Evolutionary conservation across 225 moss, liverwort and hornwort genomes (phyloP).

Genomic region (Thuidium tamariscinum): DNA sequence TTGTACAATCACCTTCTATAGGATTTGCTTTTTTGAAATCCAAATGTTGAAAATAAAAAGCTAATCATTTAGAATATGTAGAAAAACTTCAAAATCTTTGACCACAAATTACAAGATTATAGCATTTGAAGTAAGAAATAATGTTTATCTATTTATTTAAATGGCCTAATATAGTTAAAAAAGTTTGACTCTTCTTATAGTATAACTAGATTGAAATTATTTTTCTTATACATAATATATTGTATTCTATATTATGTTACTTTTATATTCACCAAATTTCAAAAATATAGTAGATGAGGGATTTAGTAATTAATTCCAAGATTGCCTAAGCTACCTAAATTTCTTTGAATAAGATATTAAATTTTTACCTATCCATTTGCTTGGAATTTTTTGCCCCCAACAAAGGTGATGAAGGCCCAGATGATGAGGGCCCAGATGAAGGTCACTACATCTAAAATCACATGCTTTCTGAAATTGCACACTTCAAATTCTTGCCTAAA

Average conservation of each 20-base stretch:
- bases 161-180: background rate
- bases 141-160: background rate
- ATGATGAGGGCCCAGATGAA: too few relatives aligned
- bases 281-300: background rate
- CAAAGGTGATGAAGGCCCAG: too few relatives aligned
- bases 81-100: background rate
- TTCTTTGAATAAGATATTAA: too few relatives aligned
- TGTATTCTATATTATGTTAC: background rate
- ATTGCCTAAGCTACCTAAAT: background rate
- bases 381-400: too few relatives aligned
- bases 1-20: too few relatives aligned
- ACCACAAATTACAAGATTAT: background rate
- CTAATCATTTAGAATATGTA: background rate
- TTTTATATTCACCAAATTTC: background rate
- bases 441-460: too few relatives aligned
- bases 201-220: background rate
- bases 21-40: background rate
- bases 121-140: background rate
- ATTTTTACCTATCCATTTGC: too few relatives aligned
- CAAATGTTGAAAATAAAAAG: background rate
- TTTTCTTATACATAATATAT: background rate
- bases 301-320: background rate
- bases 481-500: too few relatives aligned
- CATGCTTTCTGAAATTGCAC: too few relatives aligned
- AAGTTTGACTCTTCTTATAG: background rate